phyloP scores from a whole-genome alignment of 495 filamentous ascomycete genomes.

The Podospora sp. region DNA sequence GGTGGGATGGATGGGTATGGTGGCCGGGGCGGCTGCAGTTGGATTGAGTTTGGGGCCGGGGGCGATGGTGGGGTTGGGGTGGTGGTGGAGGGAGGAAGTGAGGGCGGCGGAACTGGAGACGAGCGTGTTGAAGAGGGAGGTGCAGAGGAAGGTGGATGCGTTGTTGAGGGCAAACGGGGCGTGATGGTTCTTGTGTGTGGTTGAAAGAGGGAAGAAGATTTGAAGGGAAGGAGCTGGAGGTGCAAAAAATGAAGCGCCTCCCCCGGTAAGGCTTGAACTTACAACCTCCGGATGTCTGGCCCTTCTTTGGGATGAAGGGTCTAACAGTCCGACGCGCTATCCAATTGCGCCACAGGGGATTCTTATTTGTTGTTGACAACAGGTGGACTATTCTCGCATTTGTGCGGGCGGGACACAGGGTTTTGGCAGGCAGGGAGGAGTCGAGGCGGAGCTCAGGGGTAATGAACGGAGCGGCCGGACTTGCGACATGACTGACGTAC shows the following conservation, averaged over 20 bases:
- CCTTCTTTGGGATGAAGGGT: not conserved
- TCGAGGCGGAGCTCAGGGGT: not conserved
- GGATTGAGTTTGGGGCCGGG: conserved; percentile 12
- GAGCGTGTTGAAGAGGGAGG: conserved; percentile 7
- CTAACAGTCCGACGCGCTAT: not conserved
- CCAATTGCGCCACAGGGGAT: not conserved
- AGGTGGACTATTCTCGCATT: not conserved
- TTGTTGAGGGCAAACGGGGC: conserved; percentile 18
- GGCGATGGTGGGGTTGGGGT: conserved; percentile 11
- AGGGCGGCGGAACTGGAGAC: not conserved
- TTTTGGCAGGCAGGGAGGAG: not conserved
- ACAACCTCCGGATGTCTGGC: not conserved
- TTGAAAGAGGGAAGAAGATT: not conserved
- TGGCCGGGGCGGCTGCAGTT: not conserved
- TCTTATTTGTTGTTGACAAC: not conserved
- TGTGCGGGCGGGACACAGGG: not conserved
- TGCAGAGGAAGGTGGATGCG: conserved; percentile 11
- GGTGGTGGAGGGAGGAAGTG: conserved; percentile 18
- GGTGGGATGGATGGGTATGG: not conserved
- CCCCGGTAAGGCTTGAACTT: not conserved
- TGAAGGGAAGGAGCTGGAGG: not conserved
- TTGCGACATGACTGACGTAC: not conserved
- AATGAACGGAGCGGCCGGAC: not conserved
- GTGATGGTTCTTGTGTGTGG: not conserved
- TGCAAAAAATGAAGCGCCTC: not conserved